Evolutionary conservation across 169 alveolate species (phyloP), one percentile per base, ranked within the genome.

Genomic region (Eimeria tenella): DNA sequence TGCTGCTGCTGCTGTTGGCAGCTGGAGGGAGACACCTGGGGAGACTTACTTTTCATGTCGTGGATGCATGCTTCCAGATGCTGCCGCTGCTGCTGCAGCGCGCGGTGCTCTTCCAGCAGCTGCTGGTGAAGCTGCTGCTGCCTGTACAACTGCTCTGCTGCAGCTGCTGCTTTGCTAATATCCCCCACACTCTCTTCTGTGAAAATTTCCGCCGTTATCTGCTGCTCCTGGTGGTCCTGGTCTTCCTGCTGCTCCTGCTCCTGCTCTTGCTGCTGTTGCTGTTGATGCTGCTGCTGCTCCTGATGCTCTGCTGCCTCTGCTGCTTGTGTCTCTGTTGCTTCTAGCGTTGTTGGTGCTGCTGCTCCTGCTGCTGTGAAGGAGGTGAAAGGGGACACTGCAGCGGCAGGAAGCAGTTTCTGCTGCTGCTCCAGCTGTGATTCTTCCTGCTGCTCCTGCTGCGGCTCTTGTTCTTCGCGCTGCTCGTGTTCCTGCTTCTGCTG

Each of bases 41-140:
- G 65, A 49, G 86, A 75, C 63, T 25, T 42, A 6, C 56, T 75
- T 42, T 75, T 75, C 5, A 75, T 75, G 6, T 42, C 52, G 42
- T 75, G 56, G 60, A 75, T 75, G 86, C 86, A 19, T 4, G 86
- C 86, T 5, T 65, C 49, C 21, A 75, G 86, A 19, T 75, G 86
- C 63, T 11, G 60, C 86, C 86, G 86, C 60, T 75, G 86, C 86
- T 75, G 56, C 63, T 75, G 65, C 86, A 75, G 52, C 25, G 9
- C 52, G 25, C 86, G 86, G 86, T 75, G 86, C 86, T 75, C 86
- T 62, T 75, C 50, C 65, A 75, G 86, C 63, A 75, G 63, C 63
- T 52, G 86, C 63, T 75, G 86, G 13, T 75, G 86, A 4, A 75
- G 63, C 52, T 75, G 86, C 86, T 75, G 86, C 86, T 75, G 86